Evolutionary conservation across 257 asterid species (phyloP), one percentile per base, ranked within the genome.

Genomic region (Lithospermum erythrorhizon): DNA sequence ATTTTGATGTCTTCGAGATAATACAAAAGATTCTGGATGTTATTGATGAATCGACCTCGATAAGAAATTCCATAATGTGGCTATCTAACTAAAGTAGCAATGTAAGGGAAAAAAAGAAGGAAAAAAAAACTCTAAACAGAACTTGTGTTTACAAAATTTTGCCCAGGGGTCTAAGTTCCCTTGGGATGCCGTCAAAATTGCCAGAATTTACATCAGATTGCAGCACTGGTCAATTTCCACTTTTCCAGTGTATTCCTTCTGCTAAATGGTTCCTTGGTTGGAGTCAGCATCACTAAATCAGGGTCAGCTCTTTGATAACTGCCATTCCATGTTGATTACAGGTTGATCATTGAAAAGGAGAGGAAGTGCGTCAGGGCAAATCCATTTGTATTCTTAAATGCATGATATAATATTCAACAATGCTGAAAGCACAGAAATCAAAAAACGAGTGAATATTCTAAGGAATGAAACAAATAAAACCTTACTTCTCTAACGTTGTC

Each of bases 261-360:
- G 97, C 97, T 60, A 89, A 81, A 79, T 89, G n/a, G 97, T 81
- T 89, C 97, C 71, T 86, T 89, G 80, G 70, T 89, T 54, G 97
- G 95, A 6, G 97, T 89, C 71, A 89, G 78, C 97, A 89, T 89
- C 58, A 89, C 95, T 18, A 79, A 89, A 77, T 89, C 86, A 21
- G 95, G 97, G 75, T 89, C 95, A 6, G 95, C 94, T 78, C 95
- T 86, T 66, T 89, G 79, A 63, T 89, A 89, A 68, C 97, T 89
- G 94, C 61, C 32, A 17, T 29, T 29, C 21, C 41, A 2, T 35
- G 21, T n/a, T n/a, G n/a, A n/a, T n/a, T n/a, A n/a, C n/a, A n/a
- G 19, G 59, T 25, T 6, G 20, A 51, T 1, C 5, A 18, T 22
- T 29, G 14, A 14, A 64, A 19, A 59, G 11, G 60, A 4, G 32